Evolutionary conservation across 2,329 filamentous ascomycete genomes (phyloP), one percentile per base, ranked within the genome.

Genomic region (Aspergillus eucalypticola): DNA sequence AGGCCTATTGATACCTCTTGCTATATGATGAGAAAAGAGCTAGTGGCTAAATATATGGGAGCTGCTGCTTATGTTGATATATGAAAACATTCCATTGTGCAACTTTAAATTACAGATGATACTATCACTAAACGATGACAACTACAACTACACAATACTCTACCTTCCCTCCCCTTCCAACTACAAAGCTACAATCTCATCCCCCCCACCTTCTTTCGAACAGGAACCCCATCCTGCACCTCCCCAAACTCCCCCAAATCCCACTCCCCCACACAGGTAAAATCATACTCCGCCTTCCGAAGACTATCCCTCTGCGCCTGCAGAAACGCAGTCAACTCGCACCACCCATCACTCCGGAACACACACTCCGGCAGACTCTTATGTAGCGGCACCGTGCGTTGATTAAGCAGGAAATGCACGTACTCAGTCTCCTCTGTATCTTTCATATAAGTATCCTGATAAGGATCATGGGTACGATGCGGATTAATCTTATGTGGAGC

Each of bases 331-430:
- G 82, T 81, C 52, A 92, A 73, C 70, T 92, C 89, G 71, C 90
- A 92, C 89, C 90, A 92, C 0, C 90, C 90, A 72, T 92, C 90
- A 46, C 87, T 83, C 4, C 90, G 78, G 10, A 81, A 71, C 1
- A 84, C 92, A 60, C 86, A 84, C 1, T 83, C 75, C 0, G 27
- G 25, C 62, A 90, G 87, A 68, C 87, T 91, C 60, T 74, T 74
- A 6, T 89, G 87, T 0, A 92, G 78, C 1, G 90, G 90, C 0
- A 92, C 69, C 0, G 89, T 92, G 29, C 90, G 81, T 75, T 91
- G 89, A 72, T 91, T 91, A 48, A 91, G 81, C 2, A 91, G 75
- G 68, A 92, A 90, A 72, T 91, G 89, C 5, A 92, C 81, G 72
- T 92, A 92, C 56, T 79, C 85, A 0, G 88, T 91, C 68, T 85